These are phyloP conservation scores for Colletotrichum eleusines DNA, from an alignment of 2,329 filamentous ascomycete genomes.

Conservation along the genomic window DNA sequence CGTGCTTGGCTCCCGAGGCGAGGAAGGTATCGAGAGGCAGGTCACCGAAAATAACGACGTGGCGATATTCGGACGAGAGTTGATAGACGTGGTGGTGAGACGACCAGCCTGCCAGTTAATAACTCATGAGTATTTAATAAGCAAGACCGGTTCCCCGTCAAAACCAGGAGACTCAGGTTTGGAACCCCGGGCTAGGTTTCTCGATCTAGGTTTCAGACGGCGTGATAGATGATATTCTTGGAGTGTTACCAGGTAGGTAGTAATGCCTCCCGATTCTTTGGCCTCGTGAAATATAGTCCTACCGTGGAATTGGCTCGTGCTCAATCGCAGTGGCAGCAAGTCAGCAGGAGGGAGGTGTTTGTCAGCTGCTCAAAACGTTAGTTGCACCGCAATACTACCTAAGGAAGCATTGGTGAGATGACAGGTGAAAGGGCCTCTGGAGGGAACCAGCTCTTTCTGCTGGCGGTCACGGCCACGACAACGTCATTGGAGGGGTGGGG, in stretches of 20 bases:
- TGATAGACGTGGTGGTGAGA: not conserved
- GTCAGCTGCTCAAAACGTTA: constrained; percentile 4
- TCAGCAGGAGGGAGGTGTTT: not conserved
- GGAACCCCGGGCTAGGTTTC: not conserved
- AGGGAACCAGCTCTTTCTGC: constrained; percentile 12
- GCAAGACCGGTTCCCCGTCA: not conserved
- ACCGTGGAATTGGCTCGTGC: not conserved
- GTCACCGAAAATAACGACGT: not conserved
- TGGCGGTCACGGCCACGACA: constrained; percentile 38
- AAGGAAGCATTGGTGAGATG: constrained; percentile 3
- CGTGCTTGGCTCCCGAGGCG: not conserved
- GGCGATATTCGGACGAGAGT: not conserved
- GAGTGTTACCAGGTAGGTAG: not conserved
- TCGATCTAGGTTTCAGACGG: constrained; percentile 10
- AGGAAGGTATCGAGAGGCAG: not conserved
- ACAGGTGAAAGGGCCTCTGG: constrained; percentile 7
- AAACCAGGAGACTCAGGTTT: not conserved
- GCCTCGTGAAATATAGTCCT: not conserved
- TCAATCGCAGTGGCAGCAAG: not conserved
- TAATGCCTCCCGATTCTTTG: not conserved
- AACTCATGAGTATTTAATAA: not conserved
- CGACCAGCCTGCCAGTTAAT: not conserved
- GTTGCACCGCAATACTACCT: not conserved
- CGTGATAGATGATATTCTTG: not conserved
- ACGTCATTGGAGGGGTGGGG: constrained; percentile 39